These are phyloP conservation scores for Mycena alexandri DNA, from an alignment of 768 basidiomycete genomes.

Conservation along the genomic window DNA sequence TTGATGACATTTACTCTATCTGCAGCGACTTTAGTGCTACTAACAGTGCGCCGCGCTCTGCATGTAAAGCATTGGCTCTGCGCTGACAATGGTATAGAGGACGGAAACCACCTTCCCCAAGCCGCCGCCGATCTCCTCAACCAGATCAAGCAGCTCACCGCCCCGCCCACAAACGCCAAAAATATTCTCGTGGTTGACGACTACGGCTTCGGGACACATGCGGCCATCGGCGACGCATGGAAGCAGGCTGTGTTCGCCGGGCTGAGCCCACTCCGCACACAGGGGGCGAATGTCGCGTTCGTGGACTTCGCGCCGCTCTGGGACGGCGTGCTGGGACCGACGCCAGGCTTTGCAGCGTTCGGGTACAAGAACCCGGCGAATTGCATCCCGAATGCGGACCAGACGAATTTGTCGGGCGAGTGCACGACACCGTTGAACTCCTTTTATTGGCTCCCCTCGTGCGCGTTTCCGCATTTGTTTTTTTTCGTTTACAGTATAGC, in stretches of 20 bases:
- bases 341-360: conserved; percentile 62
- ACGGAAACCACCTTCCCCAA: conserved; percentile 60
- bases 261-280: conserved; percentile 50
- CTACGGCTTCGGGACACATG: conserved; percentile 60
- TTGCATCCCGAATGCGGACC: conserved; percentile 47
- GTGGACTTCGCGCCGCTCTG: conserved; percentile 63
- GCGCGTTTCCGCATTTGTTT: conserved; percentile 32
- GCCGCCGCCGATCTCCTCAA: conserved; percentile 58
- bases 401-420: conserved; percentile 45
- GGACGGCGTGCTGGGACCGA: conserved; percentile 58
- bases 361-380: conserved; percentile 59
- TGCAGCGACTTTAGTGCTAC: conserved; percentile 56
- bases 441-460: conserved; percentile 69
- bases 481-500: too few relatives aligned
- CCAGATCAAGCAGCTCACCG: conserved; percentile 61
- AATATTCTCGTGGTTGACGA: conserved; percentile 64
- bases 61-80: not conserved
- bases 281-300: conserved; percentile 56
- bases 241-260: conserved; percentile 61
- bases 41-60: conserved; percentile 46
- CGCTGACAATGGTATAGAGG: conserved; percentile 44
- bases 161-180: conserved; percentile 63
- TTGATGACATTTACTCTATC: conserved; percentile 18
- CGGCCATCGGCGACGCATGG: conserved; percentile 59
- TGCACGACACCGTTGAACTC: conserved; percentile 61